A percentile compares a stretch with the other conserved stretches of the same genome.
These are phyloP conservation scores for Clavispora santaluciae DNA, from an alignment of 805 yeast species.

Conservation along the genomic window DNA sequence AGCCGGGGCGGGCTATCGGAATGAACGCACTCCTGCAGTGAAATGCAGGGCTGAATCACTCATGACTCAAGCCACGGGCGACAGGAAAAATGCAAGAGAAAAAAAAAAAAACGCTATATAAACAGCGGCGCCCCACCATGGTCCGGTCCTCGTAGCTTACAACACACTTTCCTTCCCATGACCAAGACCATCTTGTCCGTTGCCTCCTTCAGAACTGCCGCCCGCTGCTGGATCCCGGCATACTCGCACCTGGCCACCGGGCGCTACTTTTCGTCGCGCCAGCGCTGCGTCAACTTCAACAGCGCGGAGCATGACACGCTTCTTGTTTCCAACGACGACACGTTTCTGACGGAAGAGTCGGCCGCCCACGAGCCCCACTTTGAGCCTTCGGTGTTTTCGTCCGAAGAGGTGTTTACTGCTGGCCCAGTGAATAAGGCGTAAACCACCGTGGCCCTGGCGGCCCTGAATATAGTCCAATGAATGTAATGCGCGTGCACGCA, in stretches of 20 bases:
- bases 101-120: constrained; percentile 3
- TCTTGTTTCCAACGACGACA: constrained; percentile 34
- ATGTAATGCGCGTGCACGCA: not conserved
- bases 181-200: constrained; percentile 20
- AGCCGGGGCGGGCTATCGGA: not conserved
- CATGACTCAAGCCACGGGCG: not conserved
- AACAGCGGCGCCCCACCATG: too few relatives aligned
- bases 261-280: constrained; percentile 34
- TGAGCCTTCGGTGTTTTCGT: constrained; percentile 37
- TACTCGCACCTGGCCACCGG: constrained; percentile 8
- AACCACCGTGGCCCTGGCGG: not conserved
- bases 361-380: constrained; percentile 15
- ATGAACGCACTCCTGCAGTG: not conserved
- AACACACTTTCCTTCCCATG: too few relatives aligned
- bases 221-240: constrained; percentile 39
- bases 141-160: too few relatives aligned
- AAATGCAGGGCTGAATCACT: not conserved
- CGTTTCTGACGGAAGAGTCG: constrained; percentile 14
- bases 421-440: constrained; percentile 36
- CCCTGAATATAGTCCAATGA: not conserved
- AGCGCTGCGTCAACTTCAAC: constrained; percentile 32
- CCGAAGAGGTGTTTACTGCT: constrained; percentile 41
- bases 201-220: constrained; percentile 36
- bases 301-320: constrained; percentile 26
- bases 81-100: constrained; percentile 11